phyloP scores from a whole-genome alignment of 1,139 yeast species.

The Saccharomyces hybrid region DNA sequence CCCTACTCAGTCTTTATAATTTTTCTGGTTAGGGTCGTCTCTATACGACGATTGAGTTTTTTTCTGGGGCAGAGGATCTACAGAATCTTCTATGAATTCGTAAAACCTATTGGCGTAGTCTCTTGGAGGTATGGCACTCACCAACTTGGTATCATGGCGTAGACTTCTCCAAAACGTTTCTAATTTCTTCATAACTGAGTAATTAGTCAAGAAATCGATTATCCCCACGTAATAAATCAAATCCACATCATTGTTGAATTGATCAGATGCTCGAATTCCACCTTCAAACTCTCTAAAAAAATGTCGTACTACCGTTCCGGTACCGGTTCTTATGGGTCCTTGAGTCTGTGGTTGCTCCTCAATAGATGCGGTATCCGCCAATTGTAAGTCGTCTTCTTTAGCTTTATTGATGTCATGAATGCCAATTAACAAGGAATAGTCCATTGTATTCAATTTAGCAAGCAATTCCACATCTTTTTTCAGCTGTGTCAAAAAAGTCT shows the following conservation, averaged over 20 bases:
- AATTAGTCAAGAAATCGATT: constrained; percentile 87
- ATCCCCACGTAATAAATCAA: constrained; percentile 87
- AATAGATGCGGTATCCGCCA: background rate
- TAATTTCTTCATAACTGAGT: constrained; percentile 63
- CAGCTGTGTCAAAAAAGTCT: constrained; percentile 58
- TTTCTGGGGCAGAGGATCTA: constrained; percentile 20
- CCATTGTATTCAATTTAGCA: constrained; percentile 81
- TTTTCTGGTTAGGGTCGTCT: constrained; percentile 19
- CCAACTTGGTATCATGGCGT: constrained; percentile 57
- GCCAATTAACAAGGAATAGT: constrained; percentile 83
- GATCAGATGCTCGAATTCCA: constrained; percentile 74
- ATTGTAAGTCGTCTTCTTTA: constrained; percentile 6
- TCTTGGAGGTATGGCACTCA: constrained; percentile 83
- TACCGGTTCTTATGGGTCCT: background rate
- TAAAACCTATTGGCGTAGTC: constrained; percentile 88
- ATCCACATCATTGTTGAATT: constrained; percentile 51
- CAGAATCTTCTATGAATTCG: constrained; percentile 46
- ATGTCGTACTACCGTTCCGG: constrained; percentile 29
- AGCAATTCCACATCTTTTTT: constrained; percentile 67
- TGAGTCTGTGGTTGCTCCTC: constrained; percentile 3
- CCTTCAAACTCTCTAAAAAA: constrained; percentile 78
- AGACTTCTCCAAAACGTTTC: constrained; percentile 85
- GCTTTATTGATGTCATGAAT: constrained; percentile 60
- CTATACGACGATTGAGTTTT: constrained; percentile 9
- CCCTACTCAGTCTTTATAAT: constrained; percentile 16